Base-by-base conservation (phyloP, 2,329 filamentous ascomycete genomes). In the Zelopaecilomyces penicillatus region DNA sequence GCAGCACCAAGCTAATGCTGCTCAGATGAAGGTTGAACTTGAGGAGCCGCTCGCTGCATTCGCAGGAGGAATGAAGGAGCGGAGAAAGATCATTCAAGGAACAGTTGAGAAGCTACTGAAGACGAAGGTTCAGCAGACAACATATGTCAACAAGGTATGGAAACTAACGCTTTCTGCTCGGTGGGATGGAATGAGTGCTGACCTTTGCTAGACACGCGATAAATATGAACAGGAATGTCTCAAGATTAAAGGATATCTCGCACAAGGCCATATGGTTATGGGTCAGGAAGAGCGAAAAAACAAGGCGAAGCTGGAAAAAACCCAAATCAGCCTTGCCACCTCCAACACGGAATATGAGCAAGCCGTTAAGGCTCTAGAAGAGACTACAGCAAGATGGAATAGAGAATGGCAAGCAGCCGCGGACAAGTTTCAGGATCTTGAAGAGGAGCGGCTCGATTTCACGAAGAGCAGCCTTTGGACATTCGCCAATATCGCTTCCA, bases 181-280 rank as follows among this genome's bases (percentile, higher is more conserved):
- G 8, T n/a, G 5, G 8, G 10, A 43, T 27, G 10, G 27, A 12
- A 5, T n/a, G 11, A 10, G 10, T 32, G 30, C 42, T 44, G 8
- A 44, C 42, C 19, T 5, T 5, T 19, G 32, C 5, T 50, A 88
- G 85, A 86, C 90, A 11, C 80, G 93, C 53, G 93, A 98, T 66
- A 84, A 85, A 41, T 98, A 94, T 62, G 93, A 98, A 66, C 91
- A 98, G 65, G 94, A 98, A 56, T 97, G 91, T 61, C 74, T 98
- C 37, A 93, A 95, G 63, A 97, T 98, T 64, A 98, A 98, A 67
- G 93, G 93, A 34, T 98, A 98, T 60, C 79, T 98, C 4, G 93
- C 94, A 4, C 93, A 98, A 66, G 93, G 93, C 7, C 94, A 98
- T 63, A 98, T 98, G 93, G 93, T 98, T 46, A 98, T 98, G 93